Evolutionary conservation across 768 basidiomycete species (phyloP).

Genomic region (Mycena vulgaris): DNA sequence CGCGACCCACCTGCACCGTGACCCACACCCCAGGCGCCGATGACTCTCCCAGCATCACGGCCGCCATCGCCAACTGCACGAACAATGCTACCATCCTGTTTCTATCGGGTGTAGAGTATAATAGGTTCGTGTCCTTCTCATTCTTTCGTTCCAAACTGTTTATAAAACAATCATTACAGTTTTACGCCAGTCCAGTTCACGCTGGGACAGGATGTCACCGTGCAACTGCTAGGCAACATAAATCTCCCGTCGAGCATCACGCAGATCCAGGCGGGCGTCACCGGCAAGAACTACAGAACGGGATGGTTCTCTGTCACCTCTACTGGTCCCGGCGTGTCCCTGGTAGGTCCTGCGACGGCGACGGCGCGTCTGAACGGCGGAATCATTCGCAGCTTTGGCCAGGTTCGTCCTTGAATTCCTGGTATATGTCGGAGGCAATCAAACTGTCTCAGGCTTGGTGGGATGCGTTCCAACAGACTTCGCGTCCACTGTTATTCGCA

Average conservation of each 20-base stretch:
- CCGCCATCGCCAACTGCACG: conserved; percentile 29
- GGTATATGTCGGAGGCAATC: neutral
- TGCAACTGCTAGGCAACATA: conserved; percentile 33
- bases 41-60: conserved; percentile 33
- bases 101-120: conserved; percentile 28
- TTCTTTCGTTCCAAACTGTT: neutral
- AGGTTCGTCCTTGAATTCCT: conserved; percentile 14
- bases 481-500: conserved; percentile 20
- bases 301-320: conserved; percentile 34
- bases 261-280: conserved; percentile 33
- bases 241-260: conserved; percentile 36
- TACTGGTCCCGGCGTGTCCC: conserved; percentile 29
- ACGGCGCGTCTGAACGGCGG: conserved; percentile 29
- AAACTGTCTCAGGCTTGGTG: conserved; percentile 23
- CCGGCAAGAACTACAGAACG: conserved; percentile 29
- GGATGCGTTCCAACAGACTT: conserved; percentile 33
- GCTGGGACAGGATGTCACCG: conserved; percentile 33
- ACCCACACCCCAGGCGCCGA: conserved; percentile 27
- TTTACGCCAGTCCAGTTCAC: conserved; percentile 34
- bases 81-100: conserved; percentile 37
- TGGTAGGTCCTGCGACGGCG: conserved; percentile 27
- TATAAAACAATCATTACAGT: neutral
- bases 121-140: conserved; percentile 11
- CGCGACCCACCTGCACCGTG: conserved; percentile 37
- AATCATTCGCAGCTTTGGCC: conserved; percentile 33